Percentiles rank a stretch among this genome's conserved stretches.
These are phyloP conservation scores for Linnemannia exigua DNA, from an alignment of 192 early-diverging fungal genomes.

Conservation along the genomic window DNA sequence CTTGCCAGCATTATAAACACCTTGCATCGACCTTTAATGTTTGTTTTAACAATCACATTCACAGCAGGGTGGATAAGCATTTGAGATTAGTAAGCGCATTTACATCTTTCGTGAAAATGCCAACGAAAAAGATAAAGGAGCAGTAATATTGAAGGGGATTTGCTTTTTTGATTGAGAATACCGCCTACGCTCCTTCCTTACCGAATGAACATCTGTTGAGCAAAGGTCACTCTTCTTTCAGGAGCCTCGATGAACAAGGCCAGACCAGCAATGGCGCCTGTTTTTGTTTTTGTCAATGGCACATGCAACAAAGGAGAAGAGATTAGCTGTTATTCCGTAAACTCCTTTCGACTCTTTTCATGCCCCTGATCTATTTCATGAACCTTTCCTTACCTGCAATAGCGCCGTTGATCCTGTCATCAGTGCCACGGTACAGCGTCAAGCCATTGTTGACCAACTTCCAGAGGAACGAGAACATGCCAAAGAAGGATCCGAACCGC, in stretches of 20 bases:
- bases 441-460: constrained; percentile 79
- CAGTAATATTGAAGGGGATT: not conserved
- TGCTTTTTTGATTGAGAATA: not conserved
- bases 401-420: constrained; percentile 70
- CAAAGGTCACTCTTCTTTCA: constrained; percentile 66
- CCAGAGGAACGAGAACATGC: constrained; percentile 81
- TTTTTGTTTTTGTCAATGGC: not conserved
- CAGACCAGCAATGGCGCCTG: constrained; percentile 66
- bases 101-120: not conserved
- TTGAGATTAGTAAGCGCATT: constrained; percentile 34
- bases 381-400: constrained; percentile 56
- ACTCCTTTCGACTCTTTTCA: not conserved
- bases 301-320: not conserved
- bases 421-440: constrained; percentile 60
- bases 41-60: not conserved
- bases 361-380: not conserved
- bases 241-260: constrained; percentile 65
- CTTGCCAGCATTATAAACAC: constrained; percentile 67
- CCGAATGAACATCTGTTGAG: constrained; percentile 73
- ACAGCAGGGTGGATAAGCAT: constrained; percentile 1
- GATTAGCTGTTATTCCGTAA: not conserved
- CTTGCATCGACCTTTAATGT: constrained; percentile 68
- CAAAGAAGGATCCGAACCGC: constrained; percentile 82
- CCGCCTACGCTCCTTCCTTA: constrained; percentile 15
- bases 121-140: not conserved